A percentile compares a stretch with the other conserved stretches of the same genome.
These are phyloP conservation scores for Clitocybe nebularis DNA, from an alignment of 1,284 basidiomycete genomes.

Conservation along the genomic window DNA sequence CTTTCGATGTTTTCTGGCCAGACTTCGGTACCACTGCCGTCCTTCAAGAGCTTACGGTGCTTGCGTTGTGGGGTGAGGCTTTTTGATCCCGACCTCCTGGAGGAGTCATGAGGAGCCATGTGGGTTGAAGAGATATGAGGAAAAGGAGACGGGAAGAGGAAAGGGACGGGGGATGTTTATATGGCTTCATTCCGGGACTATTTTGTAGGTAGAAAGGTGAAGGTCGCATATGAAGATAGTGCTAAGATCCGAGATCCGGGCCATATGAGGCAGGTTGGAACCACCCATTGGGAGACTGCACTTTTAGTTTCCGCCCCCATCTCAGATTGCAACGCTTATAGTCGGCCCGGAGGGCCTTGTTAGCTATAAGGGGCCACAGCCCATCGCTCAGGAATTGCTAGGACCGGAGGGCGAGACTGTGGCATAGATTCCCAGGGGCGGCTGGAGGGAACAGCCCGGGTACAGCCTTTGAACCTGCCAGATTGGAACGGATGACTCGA, in stretches of 20 bases:
- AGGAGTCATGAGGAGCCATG: conserved; percentile 21
- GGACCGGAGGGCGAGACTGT: too few relatives aligned
- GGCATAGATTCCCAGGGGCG: too few relatives aligned
- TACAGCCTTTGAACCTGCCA: conserved; percentile 21
- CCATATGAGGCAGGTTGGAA: conserved; percentile 18
- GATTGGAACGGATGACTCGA: conserved; percentile 16
- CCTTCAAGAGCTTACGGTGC: conserved; percentile 78
- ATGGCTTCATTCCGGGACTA: conserved; percentile 24
- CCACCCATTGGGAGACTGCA: conserved; percentile 16
- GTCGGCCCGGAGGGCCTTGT: too few relatives aligned
- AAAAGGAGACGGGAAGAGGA: conserved; percentile 22
- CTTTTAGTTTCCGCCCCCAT: conserved; percentile 6
- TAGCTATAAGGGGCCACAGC: too few relatives aligned
- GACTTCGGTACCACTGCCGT: conserved; percentile 69
- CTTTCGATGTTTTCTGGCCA: conserved; percentile 75
- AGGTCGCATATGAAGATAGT: conserved; percentile 11
- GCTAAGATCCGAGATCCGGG: conserved; percentile 21
- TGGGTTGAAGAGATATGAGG: conserved; percentile 20
- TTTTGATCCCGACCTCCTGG: too few relatives aligned
- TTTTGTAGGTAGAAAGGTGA: conserved; percentile 18
- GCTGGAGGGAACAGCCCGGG: too few relatives aligned
- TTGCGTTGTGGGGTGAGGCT: conserved; percentile 74
- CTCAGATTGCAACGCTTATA: too few relatives aligned
- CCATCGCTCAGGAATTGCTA: too few relatives aligned
- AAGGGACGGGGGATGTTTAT: conserved; percentile 26